Conservation (phyloP, 208 protist genomes). For the Hexamita inflata region DNA sequence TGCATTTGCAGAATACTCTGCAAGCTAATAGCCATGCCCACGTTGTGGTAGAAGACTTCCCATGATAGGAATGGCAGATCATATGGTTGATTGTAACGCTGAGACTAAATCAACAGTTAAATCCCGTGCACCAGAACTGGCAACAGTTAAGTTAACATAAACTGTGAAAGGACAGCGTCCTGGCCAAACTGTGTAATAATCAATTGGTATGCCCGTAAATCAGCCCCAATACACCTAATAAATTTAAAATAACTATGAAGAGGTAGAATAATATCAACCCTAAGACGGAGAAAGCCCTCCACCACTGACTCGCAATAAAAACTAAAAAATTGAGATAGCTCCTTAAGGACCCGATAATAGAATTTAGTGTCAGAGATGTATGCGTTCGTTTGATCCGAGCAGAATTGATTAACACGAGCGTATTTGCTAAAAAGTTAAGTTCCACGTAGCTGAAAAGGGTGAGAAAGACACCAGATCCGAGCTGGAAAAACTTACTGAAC, state of each 20-base stretch:
- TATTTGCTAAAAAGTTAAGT: slow-evolving; percentile 17
- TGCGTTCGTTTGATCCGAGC: neutral
- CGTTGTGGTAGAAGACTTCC: neutral
- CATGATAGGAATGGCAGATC: neutral
- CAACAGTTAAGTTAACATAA: too few relatives aligned
- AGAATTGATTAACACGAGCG: neutral
- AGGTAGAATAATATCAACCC: too few relatives aligned
- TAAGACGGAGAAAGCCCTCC: too few relatives aligned
- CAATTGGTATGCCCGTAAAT: too few relatives aligned
- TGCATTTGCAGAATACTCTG: neutral
- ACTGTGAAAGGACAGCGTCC: too few relatives aligned
- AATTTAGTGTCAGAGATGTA: neutral
- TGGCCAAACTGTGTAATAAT: too few relatives aligned
- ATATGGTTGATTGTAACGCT: slow-evolving; percentile 17
- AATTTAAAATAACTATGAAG: too few relatives aligned
- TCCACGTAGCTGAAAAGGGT: neutral
- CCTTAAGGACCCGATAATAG: neutral
- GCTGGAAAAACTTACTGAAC: too few relatives aligned
- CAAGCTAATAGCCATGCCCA: neutral
- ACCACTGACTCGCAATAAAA: too few relatives aligned
- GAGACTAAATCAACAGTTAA: too few relatives aligned
- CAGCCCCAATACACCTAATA: too few relatives aligned
- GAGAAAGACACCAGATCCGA: neutral
- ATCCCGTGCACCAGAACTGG: too few relatives aligned
- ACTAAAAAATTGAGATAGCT: neutral